Evolutionary conservation across 371 early-diverging fungal genomes (phyloP).

Genomic region (Circinella umbellata): DNA sequence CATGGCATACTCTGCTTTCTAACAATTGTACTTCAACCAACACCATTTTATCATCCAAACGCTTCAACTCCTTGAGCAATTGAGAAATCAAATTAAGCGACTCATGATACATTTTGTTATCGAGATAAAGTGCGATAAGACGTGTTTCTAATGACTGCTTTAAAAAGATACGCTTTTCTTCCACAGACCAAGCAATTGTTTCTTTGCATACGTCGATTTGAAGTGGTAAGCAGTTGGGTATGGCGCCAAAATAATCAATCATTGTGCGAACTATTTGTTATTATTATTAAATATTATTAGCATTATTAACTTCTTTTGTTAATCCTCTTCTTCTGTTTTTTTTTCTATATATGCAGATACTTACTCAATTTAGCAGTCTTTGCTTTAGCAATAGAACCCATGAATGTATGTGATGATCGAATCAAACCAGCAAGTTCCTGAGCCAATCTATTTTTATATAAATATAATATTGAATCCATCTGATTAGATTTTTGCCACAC

Average conservation of each 20-base stretch:
- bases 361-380: slow-evolving; percentile 95
- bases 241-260: slow-evolving; percentile 88
- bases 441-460: slow-evolving; percentile 60
- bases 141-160: slow-evolving; percentile 95
- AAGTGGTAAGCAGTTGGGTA: slow-evolving; percentile 84
- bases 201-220: slow-evolving; percentile 94
- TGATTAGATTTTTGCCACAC: background rate
- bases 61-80: slow-evolving; percentile 94
- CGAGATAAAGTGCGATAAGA: slow-evolving; percentile 89
- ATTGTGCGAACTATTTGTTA: slow-evolving; percentile 72
- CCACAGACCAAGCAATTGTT: slow-evolving; percentile 89
- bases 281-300: background rate
- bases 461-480: background rate
- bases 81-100: slow-evolving; percentile 84
- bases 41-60: slow-evolving; percentile 97
- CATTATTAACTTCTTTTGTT: background rate
- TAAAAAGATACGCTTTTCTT: slow-evolving; percentile 92
- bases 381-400: slow-evolving; percentile 89
- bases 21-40: slow-evolving; percentile 96
- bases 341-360: slow-evolving; percentile 15
- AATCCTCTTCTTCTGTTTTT: background rate
- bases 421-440: slow-evolving; percentile 82
- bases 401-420: slow-evolving; percentile 78
- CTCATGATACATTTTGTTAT: slow-evolving; percentile 93
- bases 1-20: slow-evolving; percentile 95